phyloP scores from a whole-genome alignment of 2,329 filamentous ascomycete genomes.

The Huntiella bhutanensis region DNA sequence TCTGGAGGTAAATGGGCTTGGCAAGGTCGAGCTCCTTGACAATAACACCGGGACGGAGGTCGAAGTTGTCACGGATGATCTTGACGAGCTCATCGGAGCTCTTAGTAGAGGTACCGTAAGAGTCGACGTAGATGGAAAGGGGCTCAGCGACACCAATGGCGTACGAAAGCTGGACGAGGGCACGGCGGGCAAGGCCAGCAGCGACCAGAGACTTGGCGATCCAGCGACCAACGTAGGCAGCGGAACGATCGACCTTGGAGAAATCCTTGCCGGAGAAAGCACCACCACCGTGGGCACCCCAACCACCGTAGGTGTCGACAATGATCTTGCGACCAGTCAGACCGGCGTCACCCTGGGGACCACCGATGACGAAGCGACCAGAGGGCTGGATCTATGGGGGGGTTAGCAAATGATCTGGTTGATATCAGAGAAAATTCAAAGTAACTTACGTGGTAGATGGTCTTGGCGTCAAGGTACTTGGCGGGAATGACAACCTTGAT shows the following conservation, averaged over 20 bases:
- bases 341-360: conserved; percentile 96
- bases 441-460: conserved; percentile 70
- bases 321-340: conserved; percentile 98
- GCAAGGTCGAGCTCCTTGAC: conserved; percentile 90
- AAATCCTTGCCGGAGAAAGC: conserved; percentile 99
- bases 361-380: conserved; percentile 96
- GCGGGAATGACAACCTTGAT: conserved; percentile 86
- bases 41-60: conserved; percentile 94
- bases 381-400: conserved; percentile 68
- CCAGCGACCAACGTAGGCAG: conserved; percentile 94
- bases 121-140: conserved; percentile 92
- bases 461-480: conserved; percentile 81
- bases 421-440: not conserved
- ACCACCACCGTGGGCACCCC: conserved; percentile 99
- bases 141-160: conserved; percentile 98
- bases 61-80: conserved; percentile 92
- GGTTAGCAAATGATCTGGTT: conserved; percentile 6
- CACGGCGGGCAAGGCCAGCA: conserved; percentile 76
- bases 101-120: conserved; percentile 86
- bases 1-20: conserved; percentile 95
- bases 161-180: conserved; percentile 94
- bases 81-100: conserved; percentile 80
- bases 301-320: conserved; percentile 98
- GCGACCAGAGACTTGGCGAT: conserved; percentile 95
- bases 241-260: conserved; percentile 98